A percentile compares a stretch with the other conserved stretches of the same genome.
phyloP scores from a whole-genome alignment of 306 rosid genomes.

The Cucurbita pepo region DNA sequence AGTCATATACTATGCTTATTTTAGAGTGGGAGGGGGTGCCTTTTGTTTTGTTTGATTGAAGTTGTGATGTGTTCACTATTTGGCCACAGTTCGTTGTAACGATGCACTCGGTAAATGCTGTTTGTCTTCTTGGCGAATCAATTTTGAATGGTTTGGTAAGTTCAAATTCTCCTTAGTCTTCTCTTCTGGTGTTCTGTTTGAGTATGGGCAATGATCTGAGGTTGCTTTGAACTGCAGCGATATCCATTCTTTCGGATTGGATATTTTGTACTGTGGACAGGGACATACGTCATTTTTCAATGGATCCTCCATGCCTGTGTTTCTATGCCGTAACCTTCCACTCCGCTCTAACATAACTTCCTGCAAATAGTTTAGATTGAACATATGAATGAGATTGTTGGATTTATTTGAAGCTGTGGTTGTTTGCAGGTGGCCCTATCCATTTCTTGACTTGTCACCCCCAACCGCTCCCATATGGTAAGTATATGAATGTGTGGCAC shows the following conservation, averaged over 20 bases:
- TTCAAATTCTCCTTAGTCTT: not conserved
- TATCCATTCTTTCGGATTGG: slow-evolving; percentile 73
- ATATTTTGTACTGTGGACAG: slow-evolving; percentile 73
- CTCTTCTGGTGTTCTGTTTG: not conserved
- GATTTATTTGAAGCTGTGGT: not conserved
- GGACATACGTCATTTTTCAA: slow-evolving; percentile 48
- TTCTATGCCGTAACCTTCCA: slow-evolving; percentile 32
- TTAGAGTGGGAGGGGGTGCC: not conserved
- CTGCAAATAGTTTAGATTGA: not conserved
- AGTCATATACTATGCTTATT: not conserved
- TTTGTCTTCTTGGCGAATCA: slow-evolving; percentile 68
- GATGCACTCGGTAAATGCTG: slow-evolving; percentile 75
- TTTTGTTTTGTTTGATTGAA: not conserved
- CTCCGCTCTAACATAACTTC: slow-evolving; percentile 5
- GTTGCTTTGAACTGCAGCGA: slow-evolving; percentile 31
- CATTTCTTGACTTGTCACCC: slow-evolving; percentile 71
- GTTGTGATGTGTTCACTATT: slow-evolving; percentile 8
- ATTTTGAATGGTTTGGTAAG: slow-evolving; percentile 68
- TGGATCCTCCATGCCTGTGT: slow-evolving; percentile 65
- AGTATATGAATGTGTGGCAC: slow-evolving; percentile 4
- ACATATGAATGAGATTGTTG: not conserved
- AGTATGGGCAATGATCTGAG: not conserved
- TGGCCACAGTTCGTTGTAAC: slow-evolving; percentile 40
- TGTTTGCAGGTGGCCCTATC: slow-evolving; percentile 84
- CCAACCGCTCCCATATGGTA: slow-evolving; percentile 79